phyloP scores from a whole-genome alignment of 805 yeast genomes.

The Candida xyloterini region DNA sequence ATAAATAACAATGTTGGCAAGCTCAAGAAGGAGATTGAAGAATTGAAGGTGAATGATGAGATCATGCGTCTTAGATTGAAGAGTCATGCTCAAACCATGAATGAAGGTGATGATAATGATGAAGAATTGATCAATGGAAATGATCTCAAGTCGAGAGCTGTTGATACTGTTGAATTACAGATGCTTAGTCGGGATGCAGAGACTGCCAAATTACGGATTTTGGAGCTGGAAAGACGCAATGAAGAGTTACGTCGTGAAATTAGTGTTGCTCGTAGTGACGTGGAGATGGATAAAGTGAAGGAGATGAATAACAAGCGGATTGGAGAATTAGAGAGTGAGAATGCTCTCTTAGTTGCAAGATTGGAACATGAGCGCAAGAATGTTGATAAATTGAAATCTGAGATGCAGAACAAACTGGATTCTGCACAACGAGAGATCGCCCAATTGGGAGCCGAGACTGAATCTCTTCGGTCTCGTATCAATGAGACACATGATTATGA shows the following conservation, averaged over 20 bases:
- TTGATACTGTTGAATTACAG: slow-evolving; percentile 53
- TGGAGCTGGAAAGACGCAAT: slow-evolving; percentile 74
- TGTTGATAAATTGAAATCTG: slow-evolving; percentile 23
- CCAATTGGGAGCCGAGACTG: slow-evolving; percentile 49
- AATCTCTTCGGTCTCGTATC: slow-evolving; percentile 47
- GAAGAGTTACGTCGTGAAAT: slow-evolving; percentile 68
- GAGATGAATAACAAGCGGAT: slow-evolving; percentile 45
- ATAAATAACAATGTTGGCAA: slow-evolving; percentile 48
- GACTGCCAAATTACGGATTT: slow-evolving; percentile 59
- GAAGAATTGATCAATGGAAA: slow-evolving; percentile 4
- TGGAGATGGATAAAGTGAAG: slow-evolving; percentile 41
- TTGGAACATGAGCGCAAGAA: slow-evolving; percentile 47
- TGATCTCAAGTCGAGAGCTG: slow-evolving; percentile 29
- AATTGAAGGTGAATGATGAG: slow-evolving; percentile 61
- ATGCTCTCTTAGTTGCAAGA: slow-evolving; percentile 56
- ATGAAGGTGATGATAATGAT: slow-evolving; percentile 24
- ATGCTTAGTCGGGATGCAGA: slow-evolving; percentile 74
- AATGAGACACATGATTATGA: slow-evolving; percentile 66
- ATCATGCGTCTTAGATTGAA: slow-evolving; percentile 58
- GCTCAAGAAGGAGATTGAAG: slow-evolving; percentile 56
- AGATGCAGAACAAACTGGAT: slow-evolving; percentile 33
- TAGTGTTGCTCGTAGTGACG: slow-evolving; percentile 47
- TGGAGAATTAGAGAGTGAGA: slow-evolving; percentile 64
- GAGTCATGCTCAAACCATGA: slow-evolving; percentile 44
- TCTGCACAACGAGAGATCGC: slow-evolving; percentile 43